phyloP scores from a whole-genome alignment of 2,329 filamentous ascomycete species.

The Thyridium curvatum region DNA sequence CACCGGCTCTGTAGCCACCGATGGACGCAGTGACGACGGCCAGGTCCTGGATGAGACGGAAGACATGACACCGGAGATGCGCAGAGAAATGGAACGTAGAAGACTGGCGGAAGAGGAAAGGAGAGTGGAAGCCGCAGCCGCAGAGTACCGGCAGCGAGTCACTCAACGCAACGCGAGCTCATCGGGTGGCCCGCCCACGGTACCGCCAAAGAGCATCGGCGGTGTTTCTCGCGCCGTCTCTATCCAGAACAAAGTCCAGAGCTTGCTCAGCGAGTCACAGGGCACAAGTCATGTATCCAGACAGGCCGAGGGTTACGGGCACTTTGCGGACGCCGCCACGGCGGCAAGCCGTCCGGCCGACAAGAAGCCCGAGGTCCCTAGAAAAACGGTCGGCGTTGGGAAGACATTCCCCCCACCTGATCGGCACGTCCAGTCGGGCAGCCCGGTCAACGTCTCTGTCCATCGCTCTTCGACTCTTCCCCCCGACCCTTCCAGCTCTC shows the following conservation, averaged over 20 bases:
- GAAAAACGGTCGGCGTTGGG: constrained; percentile 40
- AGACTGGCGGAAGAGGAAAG: constrained; percentile 82
- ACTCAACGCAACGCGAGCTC: constrained; percentile 51
- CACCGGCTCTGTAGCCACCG: constrained; percentile 68
- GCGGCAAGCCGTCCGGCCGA: constrained; percentile 29
- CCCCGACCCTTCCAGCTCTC: neutral
- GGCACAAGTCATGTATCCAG: constrained; percentile 49
- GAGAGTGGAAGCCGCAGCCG: constrained; percentile 80
- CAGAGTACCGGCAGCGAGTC: constrained; percentile 76
- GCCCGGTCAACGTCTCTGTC: constrained; percentile 5
- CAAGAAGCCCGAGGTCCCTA: constrained; percentile 36
- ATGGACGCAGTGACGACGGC: constrained; percentile 61
- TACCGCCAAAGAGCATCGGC: constrained; percentile 49
- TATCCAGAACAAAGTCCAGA: constrained; percentile 89
- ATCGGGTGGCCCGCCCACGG: constrained; percentile 25
- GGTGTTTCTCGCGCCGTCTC: constrained; percentile 63
- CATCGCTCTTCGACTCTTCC: neutral
- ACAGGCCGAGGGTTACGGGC: constrained; percentile 86
- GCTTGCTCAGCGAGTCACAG: constrained; percentile 72
- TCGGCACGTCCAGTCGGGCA: constrained; percentile 13
- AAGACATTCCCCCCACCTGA: constrained; percentile 14
- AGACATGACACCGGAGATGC: constrained; percentile 77
- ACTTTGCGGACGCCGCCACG: constrained; percentile 60
- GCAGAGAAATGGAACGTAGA: constrained; percentile 79
- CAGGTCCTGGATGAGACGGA: constrained; percentile 59